Percentiles rank a stretch among this genome's conserved stretches.
phyloP scores from a whole-genome alignment of 345 rosid species.

The Hevea brasiliensis region DNA sequence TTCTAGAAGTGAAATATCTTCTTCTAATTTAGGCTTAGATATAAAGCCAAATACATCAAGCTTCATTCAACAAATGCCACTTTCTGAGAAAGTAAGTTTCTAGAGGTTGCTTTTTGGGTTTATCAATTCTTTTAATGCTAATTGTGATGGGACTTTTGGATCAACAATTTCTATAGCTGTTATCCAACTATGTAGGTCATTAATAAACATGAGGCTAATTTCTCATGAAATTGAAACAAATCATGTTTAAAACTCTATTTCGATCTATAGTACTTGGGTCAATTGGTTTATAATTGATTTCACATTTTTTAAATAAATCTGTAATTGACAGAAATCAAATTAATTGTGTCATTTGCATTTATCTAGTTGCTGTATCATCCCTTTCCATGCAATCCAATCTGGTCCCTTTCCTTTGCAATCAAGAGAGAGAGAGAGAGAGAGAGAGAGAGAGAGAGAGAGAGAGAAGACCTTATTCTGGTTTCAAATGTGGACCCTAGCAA shows the following conservation, averaged over 20 bases:
- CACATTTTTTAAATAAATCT: not conserved
- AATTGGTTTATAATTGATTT: not conserved
- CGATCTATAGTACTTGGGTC: not conserved
- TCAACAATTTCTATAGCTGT: not conserved
- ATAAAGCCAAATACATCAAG: constrained; percentile 30
- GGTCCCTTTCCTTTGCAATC: not conserved
- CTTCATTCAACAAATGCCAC: constrained; percentile 27
- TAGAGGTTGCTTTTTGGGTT: constrained; percentile 7
- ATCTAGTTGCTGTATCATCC: not conserved
- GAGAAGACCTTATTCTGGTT: not conserved
- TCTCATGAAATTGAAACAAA: not conserved
- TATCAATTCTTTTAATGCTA: constrained; percentile 10
- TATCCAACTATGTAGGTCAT: not conserved
- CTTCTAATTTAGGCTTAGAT: constrained; percentile 31
- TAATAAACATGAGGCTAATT: not conserved
- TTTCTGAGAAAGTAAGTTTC: constrained; percentile 33
- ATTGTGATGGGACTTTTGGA: not conserved
- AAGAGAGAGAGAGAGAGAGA: not conserved
- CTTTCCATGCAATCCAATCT: not conserved
- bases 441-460: constrained; percentile 8
- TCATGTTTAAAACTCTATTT: not conserved
- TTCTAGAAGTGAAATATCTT: constrained; percentile 38
- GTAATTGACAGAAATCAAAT: not conserved
- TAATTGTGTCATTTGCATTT: not conserved
- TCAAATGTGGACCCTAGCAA: not conserved